A percentile compares a stretch with the other conserved stretches of the same genome.
Conservation (phyloP, 2,329 filamentous ascomycete species). For the Malbranchea zuffiana region DNA sequence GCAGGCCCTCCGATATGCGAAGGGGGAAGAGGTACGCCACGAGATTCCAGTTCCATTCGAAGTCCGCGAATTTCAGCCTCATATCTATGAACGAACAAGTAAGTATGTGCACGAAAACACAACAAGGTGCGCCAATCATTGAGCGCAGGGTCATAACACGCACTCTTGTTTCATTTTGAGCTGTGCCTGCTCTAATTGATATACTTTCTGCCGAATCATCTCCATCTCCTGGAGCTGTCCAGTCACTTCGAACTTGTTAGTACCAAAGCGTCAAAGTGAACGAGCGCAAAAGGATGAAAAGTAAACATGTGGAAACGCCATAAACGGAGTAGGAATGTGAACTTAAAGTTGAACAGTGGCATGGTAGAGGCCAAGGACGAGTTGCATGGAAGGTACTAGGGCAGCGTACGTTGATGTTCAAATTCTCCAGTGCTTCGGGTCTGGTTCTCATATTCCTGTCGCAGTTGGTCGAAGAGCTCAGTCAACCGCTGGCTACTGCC, state of each 20-base stretch:
- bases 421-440: constrained; percentile 72
- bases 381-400: too few relatives aligned
- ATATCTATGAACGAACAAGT: constrained; percentile 49
- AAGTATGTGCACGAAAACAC: not conserved
- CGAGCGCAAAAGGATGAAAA: not conserved
- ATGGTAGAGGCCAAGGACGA: too few relatives aligned
- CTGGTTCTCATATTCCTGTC: constrained; percentile 81
- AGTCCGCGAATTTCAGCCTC: constrained; percentile 82
- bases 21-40: constrained; percentile 52
- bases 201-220: constrained; percentile 85
- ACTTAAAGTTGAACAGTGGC: not conserved
- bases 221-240: constrained; percentile 92
- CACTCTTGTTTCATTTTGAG: constrained; percentile 85
- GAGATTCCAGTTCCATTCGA: constrained; percentile 72
- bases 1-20: constrained; percentile 62
- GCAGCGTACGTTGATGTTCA: constrained; percentile 79
- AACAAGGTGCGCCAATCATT: not conserved
- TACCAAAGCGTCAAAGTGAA: not conserved
- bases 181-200: constrained; percentile 81
- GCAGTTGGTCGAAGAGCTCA: constrained; percentile 83
- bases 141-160: constrained; percentile 25
- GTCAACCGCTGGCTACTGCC: constrained; percentile 61
- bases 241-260: constrained; percentile 50
- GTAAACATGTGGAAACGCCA: not conserved
- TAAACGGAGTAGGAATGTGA: not conserved